These are phyloP conservation scores for Penicillium sp. DNA, from an alignment of 2,329 filamentous ascomycete genomes.

Conservation along the genomic window DNA sequence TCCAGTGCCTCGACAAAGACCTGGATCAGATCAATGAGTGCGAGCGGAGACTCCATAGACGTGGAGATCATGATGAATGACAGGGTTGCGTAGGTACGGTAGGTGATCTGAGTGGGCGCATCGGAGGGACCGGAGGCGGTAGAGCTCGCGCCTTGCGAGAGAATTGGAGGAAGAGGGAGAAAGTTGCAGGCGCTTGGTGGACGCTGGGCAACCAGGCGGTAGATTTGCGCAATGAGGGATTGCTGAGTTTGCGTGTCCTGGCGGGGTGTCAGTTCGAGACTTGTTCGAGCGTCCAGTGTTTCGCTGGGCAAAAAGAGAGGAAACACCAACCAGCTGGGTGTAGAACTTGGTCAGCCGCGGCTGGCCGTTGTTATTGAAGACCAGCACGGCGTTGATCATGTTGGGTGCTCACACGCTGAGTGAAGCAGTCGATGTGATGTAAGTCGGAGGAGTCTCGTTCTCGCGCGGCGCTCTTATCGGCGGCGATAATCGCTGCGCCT, in stretches of 20 bases:
- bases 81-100: slow-evolving; percentile 95
- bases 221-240: slow-evolving; percentile 94
- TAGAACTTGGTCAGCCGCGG: slow-evolving; percentile 98
- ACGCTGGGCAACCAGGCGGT: slow-evolving; percentile 88
- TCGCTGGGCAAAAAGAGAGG: too few species aligned
- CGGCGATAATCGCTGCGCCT: slow-evolving; percentile 9
- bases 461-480: slow-evolving; percentile 6
- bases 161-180: slow-evolving; percentile 70
- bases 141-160: slow-evolving; percentile 53
- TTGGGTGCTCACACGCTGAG: too few species aligned
- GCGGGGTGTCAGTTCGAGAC: slow-evolving; percentile 10
- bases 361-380: slow-evolving; percentile 98
- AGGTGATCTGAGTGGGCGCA: slow-evolving; percentile 90
- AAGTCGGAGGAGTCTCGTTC: not conserved
- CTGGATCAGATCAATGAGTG: slow-evolving; percentile 93
- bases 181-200: slow-evolving; percentile 95
- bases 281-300: too few species aligned
- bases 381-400: slow-evolving; percentile 98
- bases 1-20: slow-evolving; percentile 97
- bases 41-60: slow-evolving; percentile 90
- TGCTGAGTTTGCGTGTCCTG: slow-evolving; percentile 98
- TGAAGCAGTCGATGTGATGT: not conserved
- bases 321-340: slow-evolving; percentile 76
- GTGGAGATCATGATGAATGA: slow-evolving; percentile 99
- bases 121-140: slow-evolving; percentile 66